Evolutionary conservation across 2,329 filamentous ascomycete genomes (phyloP), one percentile per base, ranked within the genome.

Genomic region (Zymoseptoria pseudotritici): DNA sequence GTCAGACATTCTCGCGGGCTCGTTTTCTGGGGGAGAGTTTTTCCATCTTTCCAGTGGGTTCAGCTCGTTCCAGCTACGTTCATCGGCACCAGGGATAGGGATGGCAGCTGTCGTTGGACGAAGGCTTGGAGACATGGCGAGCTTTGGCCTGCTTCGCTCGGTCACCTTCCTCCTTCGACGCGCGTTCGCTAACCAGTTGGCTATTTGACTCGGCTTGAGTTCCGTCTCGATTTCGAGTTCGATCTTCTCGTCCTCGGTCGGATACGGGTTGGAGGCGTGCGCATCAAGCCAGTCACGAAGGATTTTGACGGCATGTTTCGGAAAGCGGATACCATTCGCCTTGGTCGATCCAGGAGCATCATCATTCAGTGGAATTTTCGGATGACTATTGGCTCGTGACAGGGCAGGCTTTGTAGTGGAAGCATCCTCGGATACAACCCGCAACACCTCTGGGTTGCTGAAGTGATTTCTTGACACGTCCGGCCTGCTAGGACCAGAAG

Each of bases 111-210:
- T 82, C 58, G 83, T 82, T 63, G 80, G 82, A 24, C 84, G 82
- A 53, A 87, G 77, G 66, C 87, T 84, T 0, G 90, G 89, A 4
- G 90, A 92, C 55, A 64, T 63, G 58, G 65, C 61, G 3, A 68
- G 42, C 51, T 68, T 68, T 2, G 70, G 67, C 21, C 59, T 19
- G 82, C 84, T 29, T 55, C 63, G 66, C 22, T 65, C 65, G 54
- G 86, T 84, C 58, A 88, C 85, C 77, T 96, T 96, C 67, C 89
- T 87, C 63, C 91, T 83, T 59, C 91, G 85, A 51, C 91, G 86
- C 59, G 91, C 91, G 74, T 96, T 96, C 61, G 91, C 91, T 53
- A 96, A 84, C 91, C 91, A 96, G 72, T 95, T 96, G 10, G 87
- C 87, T 67, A 96, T 93, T 70, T 97, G 92, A 13, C 82, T 88